Conservation (phyloP, 2,329 filamentous ascomycete species). For the Exophiala alcalophila region DNA sequence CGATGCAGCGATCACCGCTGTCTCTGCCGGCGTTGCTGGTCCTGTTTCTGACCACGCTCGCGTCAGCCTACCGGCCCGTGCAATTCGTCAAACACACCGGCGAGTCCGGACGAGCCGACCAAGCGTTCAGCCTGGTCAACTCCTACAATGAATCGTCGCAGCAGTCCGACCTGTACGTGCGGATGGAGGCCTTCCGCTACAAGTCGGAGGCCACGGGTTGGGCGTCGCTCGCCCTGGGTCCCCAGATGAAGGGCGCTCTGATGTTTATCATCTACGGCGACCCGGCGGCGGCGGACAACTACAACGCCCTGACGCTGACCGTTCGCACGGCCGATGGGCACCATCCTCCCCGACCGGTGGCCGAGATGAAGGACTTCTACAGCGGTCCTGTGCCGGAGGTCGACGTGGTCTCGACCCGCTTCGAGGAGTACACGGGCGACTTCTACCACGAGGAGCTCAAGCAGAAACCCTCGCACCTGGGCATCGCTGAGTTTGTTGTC, state of each 20-base stretch:
- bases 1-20: slow-evolving; percentile 6
- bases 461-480: slow-evolving; percentile 27
- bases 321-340: slow-evolving; percentile 29
- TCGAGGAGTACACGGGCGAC: slow-evolving; percentile 26
- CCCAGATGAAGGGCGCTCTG: slow-evolving; percentile 29
- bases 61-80: slow-evolving; percentile 29
- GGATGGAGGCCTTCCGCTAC: slow-evolving; percentile 30
- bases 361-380: slow-evolving; percentile 25
- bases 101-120: slow-evolving; percentile 27
- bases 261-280: slow-evolving; percentile 33
- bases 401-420: slow-evolving; percentile 22
- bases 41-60: slow-evolving; percentile 12
- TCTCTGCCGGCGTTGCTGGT: slow-evolving; percentile 12
- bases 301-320: slow-evolving; percentile 27
- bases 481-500: slow-evolving; percentile 28
- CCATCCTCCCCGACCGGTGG: slow-evolving; percentile 25
- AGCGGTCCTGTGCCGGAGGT: slow-evolving; percentile 23
- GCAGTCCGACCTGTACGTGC: slow-evolving; percentile 28
- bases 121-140: slow-evolving; percentile 29
- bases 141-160: slow-evolving; percentile 29
- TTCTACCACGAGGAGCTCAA: slow-evolving; percentile 23
- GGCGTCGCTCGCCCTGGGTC: slow-evolving; percentile 28
- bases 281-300: slow-evolving; percentile 14
- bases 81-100: slow-evolving; percentile 31
- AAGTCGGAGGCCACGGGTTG: slow-evolving; percentile 26